A percentile compares a stretch with the other conserved stretches of the same genome.
Conservation (phyloP, 768 basidiomycete genomes). For the Tulasnella sp. region DNA sequence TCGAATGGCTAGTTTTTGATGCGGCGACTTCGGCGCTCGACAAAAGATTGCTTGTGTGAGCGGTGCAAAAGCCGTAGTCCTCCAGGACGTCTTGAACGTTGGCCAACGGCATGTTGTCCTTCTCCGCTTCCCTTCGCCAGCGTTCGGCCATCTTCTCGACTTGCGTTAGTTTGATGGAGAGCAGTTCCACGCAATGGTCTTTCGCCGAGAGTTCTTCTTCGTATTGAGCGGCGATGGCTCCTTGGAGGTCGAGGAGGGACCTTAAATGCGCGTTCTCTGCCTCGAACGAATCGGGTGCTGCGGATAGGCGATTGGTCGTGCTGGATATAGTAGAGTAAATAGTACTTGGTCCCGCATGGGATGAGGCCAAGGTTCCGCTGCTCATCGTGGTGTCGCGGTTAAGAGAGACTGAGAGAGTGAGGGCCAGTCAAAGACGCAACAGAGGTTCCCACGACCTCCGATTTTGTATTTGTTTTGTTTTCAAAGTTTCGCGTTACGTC, state of each 20-base stretch:
- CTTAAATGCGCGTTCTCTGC: background rate
- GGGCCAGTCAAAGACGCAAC: background rate
- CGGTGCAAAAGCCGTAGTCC: background rate
- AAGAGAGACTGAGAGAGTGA: background rate
- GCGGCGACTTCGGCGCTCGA: background rate
- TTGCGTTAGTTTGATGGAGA: background rate
- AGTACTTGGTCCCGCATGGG: background rate
- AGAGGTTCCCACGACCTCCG: background rate
- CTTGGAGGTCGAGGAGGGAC: background rate
- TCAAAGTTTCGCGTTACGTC: background rate
- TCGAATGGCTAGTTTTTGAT: background rate
- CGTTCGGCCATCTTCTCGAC: background rate
- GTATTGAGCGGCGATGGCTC: background rate
- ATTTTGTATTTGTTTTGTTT: background rate
- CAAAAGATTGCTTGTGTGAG: background rate
- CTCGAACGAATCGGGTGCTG: background rate
- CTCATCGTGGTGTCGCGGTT: background rate
- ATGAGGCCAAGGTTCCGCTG: background rate
- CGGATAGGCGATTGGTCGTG: background rate
- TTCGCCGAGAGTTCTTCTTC: background rate
- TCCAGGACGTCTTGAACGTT: background rate
- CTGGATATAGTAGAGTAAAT: background rate
- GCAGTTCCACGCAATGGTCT: background rate
- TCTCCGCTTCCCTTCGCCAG: background rate
- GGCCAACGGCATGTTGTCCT: background rate